A percentile compares a stretch with the other conserved stretches of the same genome.
These are phyloP conservation scores for Ramalina intermedia DNA, from an alignment of 495 filamentous ascomycete species.

Conservation along the genomic window DNA sequence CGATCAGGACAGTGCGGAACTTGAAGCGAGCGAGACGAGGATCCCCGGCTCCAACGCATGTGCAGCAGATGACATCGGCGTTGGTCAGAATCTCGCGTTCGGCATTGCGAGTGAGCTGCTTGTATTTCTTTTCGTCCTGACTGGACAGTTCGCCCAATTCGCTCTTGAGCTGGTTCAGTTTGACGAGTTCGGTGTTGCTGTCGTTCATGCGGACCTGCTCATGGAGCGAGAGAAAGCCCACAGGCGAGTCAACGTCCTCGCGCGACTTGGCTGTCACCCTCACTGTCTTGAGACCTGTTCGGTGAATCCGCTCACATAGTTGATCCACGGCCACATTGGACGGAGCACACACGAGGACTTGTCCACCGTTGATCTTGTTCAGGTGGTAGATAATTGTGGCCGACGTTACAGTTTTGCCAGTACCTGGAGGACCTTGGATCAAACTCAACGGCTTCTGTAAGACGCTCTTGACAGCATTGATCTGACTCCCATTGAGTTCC, in stretches of 20 bases:
- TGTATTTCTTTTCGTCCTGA: slow-evolving; percentile 96
- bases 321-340: slow-evolving; percentile 99
- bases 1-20: slow-evolving; percentile 94
- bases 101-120: slow-evolving; percentile 80
- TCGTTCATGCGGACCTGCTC: slow-evolving; percentile 97
- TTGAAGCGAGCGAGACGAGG: slow-evolving; percentile 90
- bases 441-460: slow-evolving; percentile 83
- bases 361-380: slow-evolving; percentile 85
- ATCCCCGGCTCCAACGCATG: slow-evolving; percentile 94
- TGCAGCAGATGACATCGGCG: slow-evolving; percentile 98
- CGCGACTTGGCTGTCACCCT: slow-evolving; percentile 95
- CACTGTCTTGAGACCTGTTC: slow-evolving; percentile 90
- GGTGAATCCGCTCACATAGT: slow-evolving; percentile 92
- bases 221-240: slow-evolving; percentile 86
- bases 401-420: slow-evolving; percentile 98
- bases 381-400: slow-evolving; percentile 98
- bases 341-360: slow-evolving; percentile 90
- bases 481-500: slow-evolving; percentile 90
- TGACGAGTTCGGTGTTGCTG: slow-evolving; percentile 82
- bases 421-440: slow-evolving; percentile 94
- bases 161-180: slow-evolving; percentile 79
- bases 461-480: slow-evolving; percentile 92
- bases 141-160: slow-evolving; percentile 87
- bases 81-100: slow-evolving; percentile 93
- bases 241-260: slow-evolving; percentile 94